phyloP scores from a whole-genome alignment of 2,329 filamentous ascomycete genomes.

The Paracoccidioides lutzii region DNA sequence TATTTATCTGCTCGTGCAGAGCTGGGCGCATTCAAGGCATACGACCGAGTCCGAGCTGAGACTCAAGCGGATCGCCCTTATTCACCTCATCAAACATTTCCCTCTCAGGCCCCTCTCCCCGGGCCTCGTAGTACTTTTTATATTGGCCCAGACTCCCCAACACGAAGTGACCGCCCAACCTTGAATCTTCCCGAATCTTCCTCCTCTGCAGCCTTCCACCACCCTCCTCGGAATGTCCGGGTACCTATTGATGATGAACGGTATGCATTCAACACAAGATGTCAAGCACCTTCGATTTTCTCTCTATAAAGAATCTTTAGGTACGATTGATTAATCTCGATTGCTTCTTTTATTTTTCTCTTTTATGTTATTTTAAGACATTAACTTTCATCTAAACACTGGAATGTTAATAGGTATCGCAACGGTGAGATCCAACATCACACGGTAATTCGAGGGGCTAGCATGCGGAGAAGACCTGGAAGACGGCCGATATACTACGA shows the following conservation, averaged over 20 bases:
- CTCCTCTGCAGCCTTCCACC: slow-evolving; percentile 9
- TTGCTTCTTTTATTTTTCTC: background rate
- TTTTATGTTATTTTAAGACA: background rate
- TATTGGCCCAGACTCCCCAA: background rate
- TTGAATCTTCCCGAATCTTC: slow-evolving; percentile 4
- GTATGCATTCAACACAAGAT: slow-evolving; percentile 10
- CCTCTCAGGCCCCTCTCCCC: background rate
- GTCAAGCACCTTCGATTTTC: background rate
- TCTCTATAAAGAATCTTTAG: background rate
- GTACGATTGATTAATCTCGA: background rate
- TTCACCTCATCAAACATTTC: background rate
- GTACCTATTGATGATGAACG: slow-evolving; percentile 11
- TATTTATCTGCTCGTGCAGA: background rate
- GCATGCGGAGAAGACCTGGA: background rate
- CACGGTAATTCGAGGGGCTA: background rate
- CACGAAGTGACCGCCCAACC: background rate
- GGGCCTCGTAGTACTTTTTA: background rate
- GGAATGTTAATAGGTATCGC: background rate
- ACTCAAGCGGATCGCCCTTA: background rate
- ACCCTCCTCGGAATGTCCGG: slow-evolving; percentile 8
- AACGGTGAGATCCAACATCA: background rate
- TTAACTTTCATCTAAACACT: background rate
- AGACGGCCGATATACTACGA: background rate
- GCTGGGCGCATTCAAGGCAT: slow-evolving; percentile 1
- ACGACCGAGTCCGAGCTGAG: background rate